These are phyloP conservation scores for Cutaneotrichosporon sp. DNA, from an alignment of 1,284 basidiomycete species.

Conservation along the genomic window DNA sequence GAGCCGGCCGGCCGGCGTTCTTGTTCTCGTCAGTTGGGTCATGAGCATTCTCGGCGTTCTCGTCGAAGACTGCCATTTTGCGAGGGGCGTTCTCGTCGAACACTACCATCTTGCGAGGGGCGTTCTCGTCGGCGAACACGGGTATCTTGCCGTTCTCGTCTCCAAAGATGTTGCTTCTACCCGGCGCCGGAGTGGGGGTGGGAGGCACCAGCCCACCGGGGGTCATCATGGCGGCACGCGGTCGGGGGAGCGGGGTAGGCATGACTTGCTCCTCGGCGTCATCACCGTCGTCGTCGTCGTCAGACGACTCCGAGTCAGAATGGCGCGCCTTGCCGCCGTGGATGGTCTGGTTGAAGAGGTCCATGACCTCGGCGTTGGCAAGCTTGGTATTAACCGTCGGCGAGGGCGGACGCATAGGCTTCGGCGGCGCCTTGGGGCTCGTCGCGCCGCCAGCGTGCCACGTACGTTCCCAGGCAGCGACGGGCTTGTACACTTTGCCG, in stretches of 20 bases:
- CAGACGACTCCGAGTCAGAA: constrained; percentile 32
- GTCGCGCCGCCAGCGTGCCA: constrained; percentile 51
- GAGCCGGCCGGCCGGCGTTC: constrained; percentile 40
- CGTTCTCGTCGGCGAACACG: constrained; percentile 36
- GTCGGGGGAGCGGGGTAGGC: constrained; percentile 45
- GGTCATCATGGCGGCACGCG: constrained; percentile 35
- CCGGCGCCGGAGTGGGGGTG: constrained; percentile 49
- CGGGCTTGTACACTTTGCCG: constrained; percentile 46
- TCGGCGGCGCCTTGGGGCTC: constrained; percentile 37
- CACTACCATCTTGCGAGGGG: constrained; percentile 6
- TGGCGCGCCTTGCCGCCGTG: constrained; percentile 52
- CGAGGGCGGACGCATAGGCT: constrained; percentile 56
- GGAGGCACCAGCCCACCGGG: constrained; percentile 48
- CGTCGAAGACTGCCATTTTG: constrained; percentile 41
- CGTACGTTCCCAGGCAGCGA: constrained; percentile 46
- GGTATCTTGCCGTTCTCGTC: constrained; percentile 11
- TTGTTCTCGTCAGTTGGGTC: constrained; percentile 34
- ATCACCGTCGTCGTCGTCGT: constrained; percentile 54
- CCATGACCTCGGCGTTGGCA: constrained; percentile 87
- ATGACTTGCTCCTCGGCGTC: constrained; percentile 36
- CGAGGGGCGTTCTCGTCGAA: neutral
- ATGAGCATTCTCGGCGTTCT: constrained; percentile 19
- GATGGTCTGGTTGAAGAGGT: constrained; percentile 82
- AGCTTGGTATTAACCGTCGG: constrained; percentile 85
- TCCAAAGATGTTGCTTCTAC: constrained; percentile 18